phyloP scores from a whole-genome alignment of 768 basidiomycete genomes.

The Rhodotorula babjevae region DNA sequence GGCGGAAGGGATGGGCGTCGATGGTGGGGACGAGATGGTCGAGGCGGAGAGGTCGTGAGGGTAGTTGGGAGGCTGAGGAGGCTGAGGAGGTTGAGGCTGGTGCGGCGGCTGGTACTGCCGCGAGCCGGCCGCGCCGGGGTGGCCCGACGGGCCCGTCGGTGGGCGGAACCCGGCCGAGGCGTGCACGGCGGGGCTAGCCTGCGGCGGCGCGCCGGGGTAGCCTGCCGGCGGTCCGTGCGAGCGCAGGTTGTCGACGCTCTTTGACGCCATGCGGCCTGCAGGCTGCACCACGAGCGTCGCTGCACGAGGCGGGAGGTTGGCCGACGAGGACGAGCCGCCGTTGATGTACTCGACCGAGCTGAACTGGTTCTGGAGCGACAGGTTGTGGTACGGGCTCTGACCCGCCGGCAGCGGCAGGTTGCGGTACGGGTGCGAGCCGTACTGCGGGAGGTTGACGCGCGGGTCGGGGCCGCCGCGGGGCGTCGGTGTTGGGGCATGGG shows the following conservation, averaged over 20 bases:
- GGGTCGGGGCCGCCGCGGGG: background rate
- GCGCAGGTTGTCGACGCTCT: slow-evolving; percentile 36
- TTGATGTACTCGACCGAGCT: slow-evolving; percentile 1
- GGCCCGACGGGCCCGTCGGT: background rate
- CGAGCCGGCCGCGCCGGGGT: background rate
- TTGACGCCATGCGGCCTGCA: background rate
- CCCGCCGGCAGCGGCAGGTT: slow-evolving; percentile 17
- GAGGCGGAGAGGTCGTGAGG: background rate
- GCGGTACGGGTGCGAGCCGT: slow-evolving; percentile 22
- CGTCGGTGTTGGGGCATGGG: background rate
- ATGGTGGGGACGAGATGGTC: background rate
- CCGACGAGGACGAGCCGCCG: background rate
- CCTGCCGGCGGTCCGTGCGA: background rate
- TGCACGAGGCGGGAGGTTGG: background rate
- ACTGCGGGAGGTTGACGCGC: slow-evolving; percentile 14
- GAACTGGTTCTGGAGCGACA: slow-evolving; percentile 24
- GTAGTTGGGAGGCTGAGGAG: background rate
- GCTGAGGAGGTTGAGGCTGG: background rate
- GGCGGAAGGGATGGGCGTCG: background rate
- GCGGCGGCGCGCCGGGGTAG: background rate
- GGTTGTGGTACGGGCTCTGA: slow-evolving; percentile 35
- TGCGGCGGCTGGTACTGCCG: background rate
- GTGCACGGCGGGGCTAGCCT: slow-evolving; percentile 4
- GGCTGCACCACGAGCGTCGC: background rate
- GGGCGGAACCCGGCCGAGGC: background rate